A percentile compares a stretch with the other conserved stretches of the same genome.
Evolutionary conservation across 176 grass and related monocot genomes (phyloP).

Genomic region (Olyra latifolia): DNA sequence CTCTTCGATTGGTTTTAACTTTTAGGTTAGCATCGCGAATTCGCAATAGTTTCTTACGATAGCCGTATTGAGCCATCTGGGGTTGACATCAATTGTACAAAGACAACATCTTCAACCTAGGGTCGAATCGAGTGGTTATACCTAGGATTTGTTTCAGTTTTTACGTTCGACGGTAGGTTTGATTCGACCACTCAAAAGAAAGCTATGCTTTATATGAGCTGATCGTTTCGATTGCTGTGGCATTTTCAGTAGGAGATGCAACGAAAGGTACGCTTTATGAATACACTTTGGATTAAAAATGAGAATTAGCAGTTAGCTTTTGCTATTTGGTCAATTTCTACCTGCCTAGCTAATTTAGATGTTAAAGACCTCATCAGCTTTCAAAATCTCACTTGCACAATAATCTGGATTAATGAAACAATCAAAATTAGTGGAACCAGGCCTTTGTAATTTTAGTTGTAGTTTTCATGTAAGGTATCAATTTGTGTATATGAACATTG

Average conservation of each 20-base stretch:
- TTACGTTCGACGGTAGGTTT: not conserved
- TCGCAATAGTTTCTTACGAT: not conserved
- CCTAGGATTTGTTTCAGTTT: not conserved
- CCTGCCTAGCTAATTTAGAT: too few species aligned
- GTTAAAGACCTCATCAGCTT: too few species aligned
- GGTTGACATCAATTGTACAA: not conserved
- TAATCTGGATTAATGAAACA: too few species aligned
- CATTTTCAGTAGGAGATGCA: not conserved
- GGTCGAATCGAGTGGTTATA: not conserved
- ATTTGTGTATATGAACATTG: too few species aligned
- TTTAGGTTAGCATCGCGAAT: too few species aligned
- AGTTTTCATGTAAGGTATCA: too few species aligned
- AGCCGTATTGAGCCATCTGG: not conserved
- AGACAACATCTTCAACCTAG: not conserved
- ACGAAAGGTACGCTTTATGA: not conserved
- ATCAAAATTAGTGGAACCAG: not conserved
- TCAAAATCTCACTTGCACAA: too few species aligned
- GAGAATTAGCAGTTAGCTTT: not conserved
- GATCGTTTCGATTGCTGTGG: not conserved
- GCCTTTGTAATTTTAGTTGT: not conserved
- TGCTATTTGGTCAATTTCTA: too few species aligned
- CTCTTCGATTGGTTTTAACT: not conserved
- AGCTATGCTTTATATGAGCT: not conserved
- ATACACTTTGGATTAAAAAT: not conserved
- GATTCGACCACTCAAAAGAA: not conserved